Evolutionary conservation across 495 filamentous ascomycete species (phyloP), one percentile per base, ranked within the genome.

Genomic region (Aspergillus asperescens): DNA sequence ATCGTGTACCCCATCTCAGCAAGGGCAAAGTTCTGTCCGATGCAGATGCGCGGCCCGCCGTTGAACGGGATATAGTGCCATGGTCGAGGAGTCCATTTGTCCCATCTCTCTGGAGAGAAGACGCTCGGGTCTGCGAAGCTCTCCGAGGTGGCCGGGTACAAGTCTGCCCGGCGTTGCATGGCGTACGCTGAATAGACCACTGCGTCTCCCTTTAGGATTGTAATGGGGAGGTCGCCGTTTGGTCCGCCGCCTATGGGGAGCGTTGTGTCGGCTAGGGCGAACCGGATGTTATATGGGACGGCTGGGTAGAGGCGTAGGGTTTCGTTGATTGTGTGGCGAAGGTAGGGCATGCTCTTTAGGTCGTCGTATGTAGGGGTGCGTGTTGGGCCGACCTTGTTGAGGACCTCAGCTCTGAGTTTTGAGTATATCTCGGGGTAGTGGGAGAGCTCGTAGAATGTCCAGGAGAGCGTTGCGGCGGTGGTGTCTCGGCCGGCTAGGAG

Each of bases 11-110:
- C 49, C 49, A 45, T 51, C 40, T 52, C 50, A 1, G 40, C 40
- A 16, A 52, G 28, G 6, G 50, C 50, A 52, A 53, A 47, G 18
- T 53, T 47, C 32, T 53, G 50, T 18, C 50, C 42, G 42, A 53
- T 54, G 8, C 50, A 52, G 32, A 52, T 45, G 12, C 50, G 40
- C 31, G 50, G 50, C 10, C 41, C 50, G 1, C 50, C 50, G 20
- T 52, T 46, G 20, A 52, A 52, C 5, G 50, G 40, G n/a, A 52
- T 46, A 9, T 45, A 45, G 12, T 45, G 40, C 40, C 50, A 45
- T 4, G 40, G 19, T 7, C 28, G 10, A 1, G 50, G 50, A 13
- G 40, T 19, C 50, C 29, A 52, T 13, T 20, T 6, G 16, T 38
- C 49, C 50, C 50, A 52, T 23, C 41, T 29, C 31, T 45, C 31